Conservation (phyloP, 2,329 filamentous ascomycete species). For the Colletotrichum costaricense region DNA sequence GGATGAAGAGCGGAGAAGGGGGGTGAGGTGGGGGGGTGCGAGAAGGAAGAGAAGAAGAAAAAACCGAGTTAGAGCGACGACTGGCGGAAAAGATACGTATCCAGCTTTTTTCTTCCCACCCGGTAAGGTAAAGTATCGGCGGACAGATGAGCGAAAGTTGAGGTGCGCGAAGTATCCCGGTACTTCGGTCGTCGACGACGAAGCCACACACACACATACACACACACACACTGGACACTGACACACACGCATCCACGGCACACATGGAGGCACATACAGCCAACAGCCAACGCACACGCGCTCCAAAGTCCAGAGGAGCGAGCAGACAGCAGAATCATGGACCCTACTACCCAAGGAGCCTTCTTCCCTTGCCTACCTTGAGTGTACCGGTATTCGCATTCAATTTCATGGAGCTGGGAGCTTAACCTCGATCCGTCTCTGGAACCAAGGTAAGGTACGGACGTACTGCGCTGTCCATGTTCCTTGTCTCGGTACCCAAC, state of each 20-base stretch:
- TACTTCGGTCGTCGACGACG: background rate
- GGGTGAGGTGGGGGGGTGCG: background rate
- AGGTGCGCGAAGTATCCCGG: background rate
- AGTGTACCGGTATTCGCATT: background rate
- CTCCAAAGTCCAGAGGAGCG: background rate
- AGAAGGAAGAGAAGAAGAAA: background rate
- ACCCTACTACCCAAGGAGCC: too few relatives aligned
- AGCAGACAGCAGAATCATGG: background rate
- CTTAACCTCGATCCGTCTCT: background rate
- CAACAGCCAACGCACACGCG: background rate
- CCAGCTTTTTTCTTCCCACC: background rate
- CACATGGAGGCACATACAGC: background rate
- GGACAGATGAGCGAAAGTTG: background rate
- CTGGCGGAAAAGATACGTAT: constrained; percentile 2
- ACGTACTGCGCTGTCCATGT: background rate
- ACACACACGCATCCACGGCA: background rate
- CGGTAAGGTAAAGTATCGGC: background rate
- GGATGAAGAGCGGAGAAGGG: background rate
- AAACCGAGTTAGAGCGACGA: background rate
- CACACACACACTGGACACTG: background rate
- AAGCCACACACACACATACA: background rate
- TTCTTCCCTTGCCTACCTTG: too few relatives aligned
- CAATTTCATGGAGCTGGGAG: constrained; percentile 1
- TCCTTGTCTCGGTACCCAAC: background rate
- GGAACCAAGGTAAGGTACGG: constrained; percentile 29